phyloP scores from a whole-genome alignment of 441 rosid genomes.

The Erodium trifolium region DNA sequence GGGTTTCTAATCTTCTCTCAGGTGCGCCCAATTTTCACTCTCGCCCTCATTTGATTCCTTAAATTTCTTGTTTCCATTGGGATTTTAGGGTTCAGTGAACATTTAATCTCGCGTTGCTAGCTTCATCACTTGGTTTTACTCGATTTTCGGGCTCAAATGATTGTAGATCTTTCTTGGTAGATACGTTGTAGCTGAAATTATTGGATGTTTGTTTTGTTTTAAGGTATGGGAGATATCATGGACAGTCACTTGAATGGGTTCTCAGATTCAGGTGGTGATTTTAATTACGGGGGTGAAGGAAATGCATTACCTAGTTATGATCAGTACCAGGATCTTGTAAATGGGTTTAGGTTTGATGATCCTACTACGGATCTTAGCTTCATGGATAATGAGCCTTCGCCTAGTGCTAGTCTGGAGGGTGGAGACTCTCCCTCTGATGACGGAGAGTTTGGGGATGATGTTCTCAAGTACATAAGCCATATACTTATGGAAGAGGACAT shows the following conservation, averaged over 20 bases:
- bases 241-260: constrained; percentile 5
- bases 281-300: constrained; percentile 1
- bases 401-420: constrained; percentile 22
- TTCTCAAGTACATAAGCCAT: constrained; percentile 56
- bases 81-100: constrained; percentile 1
- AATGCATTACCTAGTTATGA: background rate
- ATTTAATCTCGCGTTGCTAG: background rate
- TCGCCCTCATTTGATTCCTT: background rate
- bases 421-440: constrained; percentile 40
- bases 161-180: background rate
- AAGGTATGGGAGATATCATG: background rate
- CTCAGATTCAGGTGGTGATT: background rate
- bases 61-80: background rate
- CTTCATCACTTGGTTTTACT: background rate
- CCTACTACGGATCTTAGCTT: constrained; percentile 21
- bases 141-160: background rate
- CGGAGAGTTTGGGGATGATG: constrained; percentile 32
- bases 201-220: background rate
- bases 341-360: constrained; percentile 21
- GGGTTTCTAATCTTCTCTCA: constrained; percentile 3
- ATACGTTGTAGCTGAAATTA: background rate
- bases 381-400: constrained; percentile 21
- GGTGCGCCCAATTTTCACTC: constrained; percentile 3
- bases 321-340: constrained; percentile 6
- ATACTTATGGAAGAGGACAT: constrained; percentile 79